phyloP scores from a whole-genome alignment of 148 eudicot species.

The Amaranthus palmeri region DNA sequence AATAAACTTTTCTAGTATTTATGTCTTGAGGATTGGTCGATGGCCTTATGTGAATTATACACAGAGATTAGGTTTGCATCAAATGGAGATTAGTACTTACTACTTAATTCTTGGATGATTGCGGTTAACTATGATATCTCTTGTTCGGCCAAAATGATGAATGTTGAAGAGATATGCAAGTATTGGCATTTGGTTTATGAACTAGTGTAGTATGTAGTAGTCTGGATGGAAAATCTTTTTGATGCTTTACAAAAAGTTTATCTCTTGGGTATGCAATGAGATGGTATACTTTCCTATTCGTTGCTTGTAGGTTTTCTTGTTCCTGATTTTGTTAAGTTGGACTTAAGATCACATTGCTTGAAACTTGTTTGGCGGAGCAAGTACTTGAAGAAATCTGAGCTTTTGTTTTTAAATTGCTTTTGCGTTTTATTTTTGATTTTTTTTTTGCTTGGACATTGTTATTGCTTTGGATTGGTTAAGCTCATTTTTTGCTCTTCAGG shows the following conservation, averaged over 20 bases:
- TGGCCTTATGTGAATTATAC: no score
- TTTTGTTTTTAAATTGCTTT: no score
- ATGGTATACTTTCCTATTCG: neutral
- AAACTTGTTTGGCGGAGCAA: no score
- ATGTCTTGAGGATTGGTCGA: no score
- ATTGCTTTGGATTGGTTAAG: neutral
- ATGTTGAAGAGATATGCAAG: neutral
- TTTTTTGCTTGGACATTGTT: neutral
- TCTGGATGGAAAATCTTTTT: neutral
- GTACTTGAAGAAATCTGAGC: no score
- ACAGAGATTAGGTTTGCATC: neutral
- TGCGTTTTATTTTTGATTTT: neutral
- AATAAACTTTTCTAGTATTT: neutral
- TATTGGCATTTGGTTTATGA: neutral
- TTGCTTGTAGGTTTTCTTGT: neutral
- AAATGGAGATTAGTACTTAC: neutral
- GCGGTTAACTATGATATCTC: neutral
- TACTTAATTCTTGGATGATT: neutral
- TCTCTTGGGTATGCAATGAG: neutral
- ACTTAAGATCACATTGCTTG: neutral
- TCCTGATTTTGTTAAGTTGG: no score
- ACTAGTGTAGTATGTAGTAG: neutral
- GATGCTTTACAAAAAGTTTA: neutral
- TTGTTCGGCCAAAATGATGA: neutral
- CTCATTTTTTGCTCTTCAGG: slow-evolving; percentile 37